phyloP scores from a whole-genome alignment of 805 yeast species.

The Saccharomycopsis fermentans region DNA sequence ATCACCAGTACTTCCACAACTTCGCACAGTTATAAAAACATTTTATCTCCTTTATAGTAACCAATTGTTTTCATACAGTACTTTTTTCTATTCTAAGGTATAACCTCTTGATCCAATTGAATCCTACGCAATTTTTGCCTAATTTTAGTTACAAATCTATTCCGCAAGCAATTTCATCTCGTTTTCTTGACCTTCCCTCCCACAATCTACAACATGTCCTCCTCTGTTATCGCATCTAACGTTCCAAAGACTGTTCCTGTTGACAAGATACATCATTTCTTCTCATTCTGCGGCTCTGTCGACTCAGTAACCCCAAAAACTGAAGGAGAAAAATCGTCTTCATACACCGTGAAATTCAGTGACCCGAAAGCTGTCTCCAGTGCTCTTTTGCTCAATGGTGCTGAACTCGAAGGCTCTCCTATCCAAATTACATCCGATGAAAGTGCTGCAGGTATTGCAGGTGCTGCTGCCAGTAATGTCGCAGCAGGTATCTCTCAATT shows the following conservation, averaged over 20 bases:
- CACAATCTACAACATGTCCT: neutral
- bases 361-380: slow-evolving; percentile 55
- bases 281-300: slow-evolving; percentile 63
- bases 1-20: too few species aligned
- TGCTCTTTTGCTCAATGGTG: slow-evolving; percentile 61
- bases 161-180: too few species aligned
- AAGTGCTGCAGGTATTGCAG: slow-evolving; percentile 17
- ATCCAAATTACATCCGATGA: slow-evolving; percentile 30
- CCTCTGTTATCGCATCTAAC: slow-evolving; percentile 43
- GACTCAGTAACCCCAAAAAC: slow-evolving; percentile 23
- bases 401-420: slow-evolving; percentile 53
- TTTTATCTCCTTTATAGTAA: too few species aligned
- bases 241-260: slow-evolving; percentile 41
- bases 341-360: slow-evolving; percentile 41
- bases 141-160: too few species aligned
- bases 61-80: too few species aligned
- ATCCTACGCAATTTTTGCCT: too few species aligned
- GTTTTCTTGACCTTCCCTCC: too few species aligned
- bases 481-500: slow-evolving; percentile 6
- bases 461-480: slow-evolving; percentile 17
- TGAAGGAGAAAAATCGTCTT: slow-evolving; percentile 26
- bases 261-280: slow-evolving; percentile 51
- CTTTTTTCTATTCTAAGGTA: too few species aligned
- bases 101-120: neutral
- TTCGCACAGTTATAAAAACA: too few species aligned